Base-by-base conservation (phyloP, 495 filamentous ascomycete species). In the Niebla homalea region DNA sequence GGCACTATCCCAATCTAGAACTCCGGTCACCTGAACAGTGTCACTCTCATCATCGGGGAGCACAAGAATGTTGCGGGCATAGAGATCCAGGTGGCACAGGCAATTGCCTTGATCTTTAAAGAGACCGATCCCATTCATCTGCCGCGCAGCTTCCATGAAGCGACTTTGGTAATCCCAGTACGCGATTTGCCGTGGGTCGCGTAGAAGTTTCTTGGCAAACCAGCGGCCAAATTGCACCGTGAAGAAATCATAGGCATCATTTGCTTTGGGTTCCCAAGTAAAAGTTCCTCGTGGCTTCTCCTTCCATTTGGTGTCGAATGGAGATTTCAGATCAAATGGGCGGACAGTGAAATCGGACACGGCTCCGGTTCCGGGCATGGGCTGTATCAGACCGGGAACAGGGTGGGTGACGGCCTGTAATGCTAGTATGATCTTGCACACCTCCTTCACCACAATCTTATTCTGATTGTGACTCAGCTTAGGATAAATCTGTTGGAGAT, bases 61-160 rank as follows among this genome's bases (percentile, higher is more conserved):
- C 5, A 81, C 68, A 55, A 80, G 68, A 42, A 83, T 70, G 52
- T 81, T 82, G 11, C 61, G 60, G 2, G 73, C 61, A 0, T 73
- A 52, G 16, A 80, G 57, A n/a, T 46, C 50, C 4, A 46, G n/a
- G 35, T 52, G 50, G 18, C 29, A 16, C 15, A 52, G 35, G 29
- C 50, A 52, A 4, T 52, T 47, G 7, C 12, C 36, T 15, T 42
- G 25, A 58, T 82, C 78, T 4, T 38, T 38, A 5, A 52, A 32
- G 16, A 18, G 0, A 37, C n/a, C n/a, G 8, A 32, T 19, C 10
- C 20, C 47, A 6, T 41, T 15, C 43, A 47, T 52, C 12, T 40
- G 32, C 32, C 16, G 38, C n/a, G 43, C 36, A 35, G 25, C 23
- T 16, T 26, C 4, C 15, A 44, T 37, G 21, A 47, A 44, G 16